Percentiles rank a stretch among this genome's conserved stretches.
Conservation (phyloP, 2,329 filamentous ascomycete genomes). For the Fusarium pilosicola region DNA sequence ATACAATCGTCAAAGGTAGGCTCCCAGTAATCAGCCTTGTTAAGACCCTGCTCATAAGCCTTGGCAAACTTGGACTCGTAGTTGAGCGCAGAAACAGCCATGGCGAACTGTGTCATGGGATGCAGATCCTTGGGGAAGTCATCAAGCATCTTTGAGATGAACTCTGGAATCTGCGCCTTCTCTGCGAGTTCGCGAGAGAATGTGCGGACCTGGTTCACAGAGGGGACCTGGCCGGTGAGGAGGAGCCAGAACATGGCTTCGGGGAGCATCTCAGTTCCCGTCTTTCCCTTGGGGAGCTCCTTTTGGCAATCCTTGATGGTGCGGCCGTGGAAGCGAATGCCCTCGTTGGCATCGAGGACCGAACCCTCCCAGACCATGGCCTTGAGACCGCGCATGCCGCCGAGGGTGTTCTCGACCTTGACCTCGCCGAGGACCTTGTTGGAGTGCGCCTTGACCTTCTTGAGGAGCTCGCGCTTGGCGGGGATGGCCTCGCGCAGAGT, state of each 20-base stretch:
- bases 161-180: slow-evolving; percentile 82
- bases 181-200: slow-evolving; percentile 89
- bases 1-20: slow-evolving; percentile 97
- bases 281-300: slow-evolving; percentile 89
- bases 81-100: slow-evolving; percentile 94
- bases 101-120: slow-evolving; percentile 98
- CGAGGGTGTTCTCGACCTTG: slow-evolving; percentile 92
- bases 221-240: slow-evolving; percentile 90
- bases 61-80: slow-evolving; percentile 94
- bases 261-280: slow-evolving; percentile 95
- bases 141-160: slow-evolving; percentile 89
- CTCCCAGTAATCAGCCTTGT: slow-evolving; percentile 99
- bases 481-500: slow-evolving; percentile 87
- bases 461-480: slow-evolving; percentile 90
- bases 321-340: slow-evolving; percentile 96
- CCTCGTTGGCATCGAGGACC: slow-evolving; percentile 94
- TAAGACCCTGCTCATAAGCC: slow-evolving; percentile 88
- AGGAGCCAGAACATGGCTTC: slow-evolving; percentile 99
- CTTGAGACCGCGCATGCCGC: slow-evolving; percentile 97
- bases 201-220: slow-evolving; percentile 79
- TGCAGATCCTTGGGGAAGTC: slow-evolving; percentile 90
- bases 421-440: slow-evolving; percentile 89
- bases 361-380: slow-evolving; percentile 99
- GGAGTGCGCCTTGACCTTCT: slow-evolving; percentile 88
- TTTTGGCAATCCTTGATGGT: slow-evolving; percentile 98